Base-by-base conservation (phyloP, 768 basidiomycete genomes). In the Mycena maculata region DNA sequence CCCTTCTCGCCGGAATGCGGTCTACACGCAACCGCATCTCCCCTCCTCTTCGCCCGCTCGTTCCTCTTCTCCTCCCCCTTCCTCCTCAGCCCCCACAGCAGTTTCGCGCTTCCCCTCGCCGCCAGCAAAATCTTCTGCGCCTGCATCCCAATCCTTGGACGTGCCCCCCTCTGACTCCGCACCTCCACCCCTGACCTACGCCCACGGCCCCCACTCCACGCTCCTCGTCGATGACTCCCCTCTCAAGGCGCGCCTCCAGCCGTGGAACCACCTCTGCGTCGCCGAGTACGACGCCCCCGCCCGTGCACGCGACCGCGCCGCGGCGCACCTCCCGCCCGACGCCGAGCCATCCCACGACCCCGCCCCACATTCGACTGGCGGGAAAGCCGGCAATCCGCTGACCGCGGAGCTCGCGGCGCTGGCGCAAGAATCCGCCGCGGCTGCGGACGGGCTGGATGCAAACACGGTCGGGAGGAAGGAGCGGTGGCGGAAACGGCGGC, bases 261-360 rank as follows among this genome's bases (percentile, higher is more conserved):
- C 93, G 0, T 92, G 86, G 80, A 95, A 93, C 74, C 94, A 95
- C 73, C 78, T 95, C 23, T 92, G 90, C 73, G 85, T 95, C 69
- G 83, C 79, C 12, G 93, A 94, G 73, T 95, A 94, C 74, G 80
- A 83, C 16, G 79, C 76, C 2, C 70, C 77, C 11, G 79, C 78
- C 73, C 84, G 90, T 13, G 65, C 49, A 41, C 68, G 18, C n/a
- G 72, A 74, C 36, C 36, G 61, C 23, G 60, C 57, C 0, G 50
- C 41, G 4, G 66, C 53, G 33, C n/a, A 52, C 10, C 61, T 67
- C 33, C 47, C 52, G 27, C 55, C 61, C 1, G 53, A 63, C 36
- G 25, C 50, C 4, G 54, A 49, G 10, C 22, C 69, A 1, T 41
- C 41, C 31, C 4, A 18, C 23, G n/a, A 20, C 3, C 13, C 27